Evolutionary conservation across 305 asterid genomes (phyloP).

Genomic region (Rubia tinctorum): DNA sequence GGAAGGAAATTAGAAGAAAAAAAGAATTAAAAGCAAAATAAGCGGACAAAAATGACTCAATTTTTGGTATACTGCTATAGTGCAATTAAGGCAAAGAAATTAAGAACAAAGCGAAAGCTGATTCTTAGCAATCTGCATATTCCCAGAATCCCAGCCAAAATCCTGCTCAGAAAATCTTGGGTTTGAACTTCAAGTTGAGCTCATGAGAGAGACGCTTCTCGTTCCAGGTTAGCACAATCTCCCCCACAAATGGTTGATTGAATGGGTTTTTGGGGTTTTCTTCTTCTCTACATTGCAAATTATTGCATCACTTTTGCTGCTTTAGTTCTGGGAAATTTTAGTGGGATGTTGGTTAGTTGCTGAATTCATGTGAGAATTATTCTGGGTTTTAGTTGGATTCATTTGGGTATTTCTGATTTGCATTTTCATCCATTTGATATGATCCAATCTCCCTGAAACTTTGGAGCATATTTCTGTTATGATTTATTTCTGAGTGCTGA

Average conservation of each 20-base stretch:
- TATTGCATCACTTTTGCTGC: background rate
- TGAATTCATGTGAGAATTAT: background rate
- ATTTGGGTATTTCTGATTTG: background rate
- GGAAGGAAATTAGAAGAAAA: no score
- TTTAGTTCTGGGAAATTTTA: background rate
- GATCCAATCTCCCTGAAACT: background rate
- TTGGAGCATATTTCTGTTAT: background rate
- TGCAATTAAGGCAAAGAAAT: background rate
- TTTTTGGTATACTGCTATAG: no score
- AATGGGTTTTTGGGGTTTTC: background rate
- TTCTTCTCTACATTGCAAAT: background rate
- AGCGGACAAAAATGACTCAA: no score
- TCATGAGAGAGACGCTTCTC: slow-evolving; percentile 36
- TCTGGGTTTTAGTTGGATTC: background rate
- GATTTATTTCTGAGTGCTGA: background rate
- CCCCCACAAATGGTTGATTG: background rate
- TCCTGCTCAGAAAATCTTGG: background rate
- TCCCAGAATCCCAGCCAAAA: background rate
- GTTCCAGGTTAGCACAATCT: slow-evolving; percentile 39
- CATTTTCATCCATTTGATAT: background rate
- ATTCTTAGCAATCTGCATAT: background rate
- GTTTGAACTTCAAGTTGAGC: background rate
- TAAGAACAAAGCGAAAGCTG: background rate
- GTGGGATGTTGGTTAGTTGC: background rate
- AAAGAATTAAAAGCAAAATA: no score